A percentile compares a stretch with the other conserved stretches of the same genome.
These are phyloP conservation scores for Beauveria medogensis DNA, from an alignment of 2,329 filamentous ascomycete species.

Conservation along the genomic window DNA sequence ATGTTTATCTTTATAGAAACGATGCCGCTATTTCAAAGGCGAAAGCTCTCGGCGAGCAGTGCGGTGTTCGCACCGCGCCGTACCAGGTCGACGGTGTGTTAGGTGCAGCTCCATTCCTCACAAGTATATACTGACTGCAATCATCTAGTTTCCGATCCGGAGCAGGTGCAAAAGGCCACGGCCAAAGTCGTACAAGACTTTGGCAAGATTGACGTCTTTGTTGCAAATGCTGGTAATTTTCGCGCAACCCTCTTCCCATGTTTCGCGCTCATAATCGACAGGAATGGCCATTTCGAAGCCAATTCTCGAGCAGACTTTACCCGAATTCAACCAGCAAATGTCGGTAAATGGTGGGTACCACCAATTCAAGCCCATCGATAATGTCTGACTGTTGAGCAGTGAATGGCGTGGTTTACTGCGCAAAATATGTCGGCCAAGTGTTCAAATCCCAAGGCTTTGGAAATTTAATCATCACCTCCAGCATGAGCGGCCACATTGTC, in stretches of 20 bases:
- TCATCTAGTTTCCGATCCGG: slow-evolving; percentile 30
- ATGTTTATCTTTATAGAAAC: slow-evolving; percentile 17
- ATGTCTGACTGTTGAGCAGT: slow-evolving; percentile 16
- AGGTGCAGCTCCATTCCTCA: neutral
- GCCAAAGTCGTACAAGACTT: slow-evolving; percentile 29
- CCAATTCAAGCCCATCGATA: neutral
- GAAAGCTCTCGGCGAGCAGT: slow-evolving; percentile 19
- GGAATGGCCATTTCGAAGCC: slow-evolving; percentile 46
- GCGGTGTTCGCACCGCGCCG: slow-evolving; percentile 23
- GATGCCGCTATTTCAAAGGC: slow-evolving; percentile 29
- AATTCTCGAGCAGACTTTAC: slow-evolving; percentile 43
- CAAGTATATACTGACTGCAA: neutral
- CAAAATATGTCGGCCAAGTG: slow-evolving; percentile 35
- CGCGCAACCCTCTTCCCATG: neutral
- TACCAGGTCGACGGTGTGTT: neutral
- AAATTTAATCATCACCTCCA: slow-evolving; percentile 44
- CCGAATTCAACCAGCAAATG: slow-evolving; percentile 43
- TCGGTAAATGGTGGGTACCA: slow-evolving; percentile 41
- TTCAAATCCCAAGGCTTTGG: slow-evolving; percentile 36
- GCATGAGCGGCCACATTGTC: slow-evolving; percentile 42
- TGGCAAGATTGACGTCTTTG: slow-evolving; percentile 33
- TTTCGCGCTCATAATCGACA: neutral
- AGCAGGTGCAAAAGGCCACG: slow-evolving; percentile 26
- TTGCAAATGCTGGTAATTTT: slow-evolving; percentile 34
- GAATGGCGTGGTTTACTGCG: slow-evolving; percentile 38